Evolutionary conservation across 1,139 yeast genomes (phyloP), one percentile per base, ranked within the genome.

Genomic region (Lodderomyces elongisporus): DNA sequence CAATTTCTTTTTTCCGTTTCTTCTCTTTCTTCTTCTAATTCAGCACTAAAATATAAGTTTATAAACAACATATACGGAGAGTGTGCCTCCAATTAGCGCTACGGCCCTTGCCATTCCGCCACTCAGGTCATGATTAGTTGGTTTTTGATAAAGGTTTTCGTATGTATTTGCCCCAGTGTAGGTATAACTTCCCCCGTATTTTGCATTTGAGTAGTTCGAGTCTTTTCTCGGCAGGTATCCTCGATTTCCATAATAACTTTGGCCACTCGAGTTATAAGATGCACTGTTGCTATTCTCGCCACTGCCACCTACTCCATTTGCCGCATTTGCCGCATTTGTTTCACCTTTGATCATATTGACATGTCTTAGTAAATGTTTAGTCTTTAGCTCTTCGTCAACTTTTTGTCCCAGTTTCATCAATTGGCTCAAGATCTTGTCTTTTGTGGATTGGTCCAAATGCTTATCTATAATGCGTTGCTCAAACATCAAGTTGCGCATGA

Each of bases 401-500:
- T 58, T 54, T n/a, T 48, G 49, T 4, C 67, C 66, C 34, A 58
- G 53, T 22, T 56, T 60, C 13, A 52, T 53, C 25, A 67, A 48
- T 39, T 65, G 70, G n/a, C 48, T 46, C 26, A 67, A 37, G 12
- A 67, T 62, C 30, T 54, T 52, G 16, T 55, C 58, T 28, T 61
- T 47, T 22, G 64, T 66, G 18, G 47, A 60, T 10, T 51, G 53
- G 4, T 63, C 49, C 10, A 60, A 36, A 24, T 60, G 58, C 39
- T 65, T 67, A 37, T 62, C 63, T 39, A 72, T 61, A 40, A 72
- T 58, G 14, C 79, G 52, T 44, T 70, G 74, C 45, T 83, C 93
- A 51, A 78, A 75, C 48, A 79, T 73, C 38, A 76, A 62, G 44
- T 81, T 83, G 39, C 76, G 74, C 25, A 64, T 57, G 22, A 77